Percentiles rank a stretch among this genome's conserved stretches.
Conservation (phyloP, 192 early-diverging fungal genomes). For the Backusella mclennaniae region DNA sequence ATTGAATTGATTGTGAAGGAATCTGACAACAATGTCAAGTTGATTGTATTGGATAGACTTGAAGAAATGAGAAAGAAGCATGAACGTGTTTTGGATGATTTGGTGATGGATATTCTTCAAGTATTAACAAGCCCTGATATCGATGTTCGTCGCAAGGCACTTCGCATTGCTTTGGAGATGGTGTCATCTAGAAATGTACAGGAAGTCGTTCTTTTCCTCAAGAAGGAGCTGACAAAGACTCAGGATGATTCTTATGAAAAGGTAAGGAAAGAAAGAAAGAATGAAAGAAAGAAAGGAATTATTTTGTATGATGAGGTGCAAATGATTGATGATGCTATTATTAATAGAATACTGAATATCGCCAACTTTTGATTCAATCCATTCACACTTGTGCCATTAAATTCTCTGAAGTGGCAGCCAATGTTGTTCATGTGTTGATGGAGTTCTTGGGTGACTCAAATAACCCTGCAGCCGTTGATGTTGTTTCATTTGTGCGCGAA, state of each 20-base stretch:
- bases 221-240: constrained; percentile 95
- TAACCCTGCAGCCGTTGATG: constrained; percentile 89
- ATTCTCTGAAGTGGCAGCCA: constrained; percentile 95
- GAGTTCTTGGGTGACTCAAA: constrained; percentile 92
- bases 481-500: constrained; percentile 96
- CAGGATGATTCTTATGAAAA: constrained; percentile 89
- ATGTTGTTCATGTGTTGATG: constrained; percentile 93
- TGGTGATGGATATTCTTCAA: constrained; percentile 96
- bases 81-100: constrained; percentile 84
- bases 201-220: constrained; percentile 89
- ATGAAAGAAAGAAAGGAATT: neutral
- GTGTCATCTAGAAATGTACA: constrained; percentile 88
- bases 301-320: no score
- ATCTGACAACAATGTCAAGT: constrained; percentile 97
- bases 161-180: constrained; percentile 90
- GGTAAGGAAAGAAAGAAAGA: constrained; percentile 39
- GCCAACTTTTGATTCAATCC: constrained; percentile 93
- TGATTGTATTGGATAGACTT: constrained; percentile 92
- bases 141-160: constrained; percentile 87
- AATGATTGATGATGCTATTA: neutral
- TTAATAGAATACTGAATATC: constrained; percentile 82
- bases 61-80: constrained; percentile 89
- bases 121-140: constrained; percentile 91
- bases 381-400: constrained; percentile 95
- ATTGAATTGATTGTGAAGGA: constrained; percentile 91